Evolutionary conservation across 2,329 filamentous ascomycete genomes (phyloP).

Genomic region (Parastagonospora avenae): DNA sequence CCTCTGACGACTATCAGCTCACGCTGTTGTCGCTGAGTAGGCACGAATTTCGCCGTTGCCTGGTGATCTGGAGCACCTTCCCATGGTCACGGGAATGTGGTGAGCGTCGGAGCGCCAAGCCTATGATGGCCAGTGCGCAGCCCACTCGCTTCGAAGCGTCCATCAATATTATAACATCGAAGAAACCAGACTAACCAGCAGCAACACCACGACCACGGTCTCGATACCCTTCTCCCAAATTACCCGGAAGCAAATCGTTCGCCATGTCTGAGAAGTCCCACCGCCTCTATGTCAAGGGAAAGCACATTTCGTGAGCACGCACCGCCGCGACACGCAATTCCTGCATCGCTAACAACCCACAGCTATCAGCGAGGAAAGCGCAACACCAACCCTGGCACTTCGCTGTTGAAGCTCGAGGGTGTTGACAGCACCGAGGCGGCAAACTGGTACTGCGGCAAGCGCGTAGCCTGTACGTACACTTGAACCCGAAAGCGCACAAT

Average conservation of each 20-base stretch:
- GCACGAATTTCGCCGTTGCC: no score
- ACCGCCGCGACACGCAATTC: constrained; percentile 5
- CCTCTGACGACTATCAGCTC: no score
- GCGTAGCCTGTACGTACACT: constrained; percentile 71
- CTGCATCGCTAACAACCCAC: constrained; percentile 51
- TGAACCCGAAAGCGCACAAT: constrained; percentile 1
- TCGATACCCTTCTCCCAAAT: constrained; percentile 31
- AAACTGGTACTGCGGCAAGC: constrained; percentile 96
- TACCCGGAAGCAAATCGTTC: constrained; percentile 36
- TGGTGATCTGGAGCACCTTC: no score
- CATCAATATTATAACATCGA: not conserved
- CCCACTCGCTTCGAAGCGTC: not conserved
- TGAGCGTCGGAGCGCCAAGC: no score
- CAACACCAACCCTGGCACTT: constrained; percentile 84
- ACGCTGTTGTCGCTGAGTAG: no score
- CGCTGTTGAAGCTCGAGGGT: constrained; percentile 98
- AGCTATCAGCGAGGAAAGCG: constrained; percentile 90
- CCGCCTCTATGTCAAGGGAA: constrained; percentile 66
- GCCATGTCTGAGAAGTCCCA: constrained; percentile 47
- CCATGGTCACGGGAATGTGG: no score
- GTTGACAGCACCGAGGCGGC: constrained; percentile 89
- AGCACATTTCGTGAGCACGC: constrained; percentile 92
- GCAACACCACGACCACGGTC: constrained; percentile 36
- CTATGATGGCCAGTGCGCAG: not conserved
- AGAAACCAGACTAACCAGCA: constrained; percentile 37